Conservation (phyloP, 2,329 filamentous ascomycete species). For the Zymoseptoria pseudotritici region DNA sequence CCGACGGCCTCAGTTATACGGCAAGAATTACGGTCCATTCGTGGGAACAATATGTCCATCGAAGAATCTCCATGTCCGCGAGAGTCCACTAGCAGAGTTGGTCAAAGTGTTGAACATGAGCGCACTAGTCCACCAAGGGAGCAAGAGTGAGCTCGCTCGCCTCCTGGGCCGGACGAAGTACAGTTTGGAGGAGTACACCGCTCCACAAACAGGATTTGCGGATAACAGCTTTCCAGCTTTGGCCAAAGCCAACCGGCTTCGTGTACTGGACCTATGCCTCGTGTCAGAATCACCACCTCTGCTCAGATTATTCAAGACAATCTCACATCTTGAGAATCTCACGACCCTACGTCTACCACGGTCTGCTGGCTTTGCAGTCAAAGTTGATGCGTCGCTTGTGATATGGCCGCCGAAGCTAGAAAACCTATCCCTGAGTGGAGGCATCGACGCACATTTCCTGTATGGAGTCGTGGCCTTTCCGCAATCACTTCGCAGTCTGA, state of each 20-base stretch:
- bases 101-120: conserved; percentile 49
- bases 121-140: conserved; percentile 51
- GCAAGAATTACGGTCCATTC: conserved; percentile 48
- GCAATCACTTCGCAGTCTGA: conserved; percentile 29
- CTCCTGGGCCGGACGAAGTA: conserved; percentile 48
- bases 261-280: conserved; percentile 45
- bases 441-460: conserved; percentile 37
- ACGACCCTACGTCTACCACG: conserved; percentile 34
- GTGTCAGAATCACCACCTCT: conserved; percentile 46
- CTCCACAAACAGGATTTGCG: conserved; percentile 52
- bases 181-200: conserved; percentile 47
- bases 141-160: conserved; percentile 50
- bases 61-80: conserved; percentile 42
- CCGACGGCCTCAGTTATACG: conserved; percentile 43
- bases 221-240: conserved; percentile 51
- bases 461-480: conserved; percentile 29
- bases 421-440: conserved; percentile 38
- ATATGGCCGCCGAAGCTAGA: conserved; percentile 39
- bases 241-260: conserved; percentile 47
- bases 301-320: conserved; percentile 42
- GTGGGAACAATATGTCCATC: conserved; percentile 48
- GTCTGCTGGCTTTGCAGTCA: conserved; percentile 26
- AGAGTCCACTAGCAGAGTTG: conserved; percentile 42
- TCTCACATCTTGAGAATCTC: conserved; percentile 41
- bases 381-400: conserved; percentile 12